phyloP scores from a whole-genome alignment of 495 filamentous ascomycete species.

The Pseudoneurospora amorphoporcata region DNA sequence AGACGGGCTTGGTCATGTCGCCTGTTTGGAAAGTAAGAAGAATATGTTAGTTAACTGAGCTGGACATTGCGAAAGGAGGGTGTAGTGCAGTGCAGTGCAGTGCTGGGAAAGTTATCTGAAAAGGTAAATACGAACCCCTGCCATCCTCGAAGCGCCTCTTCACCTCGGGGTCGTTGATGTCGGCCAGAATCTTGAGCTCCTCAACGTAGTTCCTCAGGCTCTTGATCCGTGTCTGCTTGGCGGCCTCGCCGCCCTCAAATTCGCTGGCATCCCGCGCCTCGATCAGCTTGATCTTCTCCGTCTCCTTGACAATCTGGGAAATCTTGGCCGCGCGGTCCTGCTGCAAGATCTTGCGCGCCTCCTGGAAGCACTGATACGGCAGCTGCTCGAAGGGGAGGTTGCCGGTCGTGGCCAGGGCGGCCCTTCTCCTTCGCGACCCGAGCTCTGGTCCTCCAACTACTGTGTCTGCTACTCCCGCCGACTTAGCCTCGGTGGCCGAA shows the following conservation, averaged over 20 bases:
- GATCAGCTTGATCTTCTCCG: slow-evolving; percentile 48
- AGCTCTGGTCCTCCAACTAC: slow-evolving; percentile 36
- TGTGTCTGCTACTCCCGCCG: neutral
- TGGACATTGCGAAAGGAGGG: neutral
- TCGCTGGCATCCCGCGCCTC: slow-evolving; percentile 47
- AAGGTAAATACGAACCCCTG: slow-evolving; percentile 47
- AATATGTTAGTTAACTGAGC: neutral
- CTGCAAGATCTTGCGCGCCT: slow-evolving; percentile 73
- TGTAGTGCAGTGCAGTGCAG: neutral
- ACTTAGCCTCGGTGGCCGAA: neutral
- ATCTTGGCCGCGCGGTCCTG: slow-evolving; percentile 78
- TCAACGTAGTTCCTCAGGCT: slow-evolving; percentile 68
- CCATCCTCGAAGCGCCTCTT: slow-evolving; percentile 96
- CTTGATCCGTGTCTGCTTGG: slow-evolving; percentile 54
- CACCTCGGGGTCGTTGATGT: slow-evolving; percentile 91
- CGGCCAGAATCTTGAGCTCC: slow-evolving; percentile 74
- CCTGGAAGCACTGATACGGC: slow-evolving; percentile 95
- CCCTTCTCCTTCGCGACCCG: slow-evolving; percentile 76
- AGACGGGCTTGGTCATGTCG: slow-evolving; percentile 94
- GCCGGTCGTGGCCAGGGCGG: slow-evolving; percentile 54
- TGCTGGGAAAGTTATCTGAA: neutral
- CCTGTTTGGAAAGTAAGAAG: slow-evolving; percentile 34
- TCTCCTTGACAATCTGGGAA: slow-evolving; percentile 47
- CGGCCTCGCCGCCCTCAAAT: slow-evolving; percentile 45
- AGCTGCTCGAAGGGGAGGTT: slow-evolving; percentile 84